Base-by-base conservation (phyloP, 257 asterid species). In the Plantago elongata region DNA sequence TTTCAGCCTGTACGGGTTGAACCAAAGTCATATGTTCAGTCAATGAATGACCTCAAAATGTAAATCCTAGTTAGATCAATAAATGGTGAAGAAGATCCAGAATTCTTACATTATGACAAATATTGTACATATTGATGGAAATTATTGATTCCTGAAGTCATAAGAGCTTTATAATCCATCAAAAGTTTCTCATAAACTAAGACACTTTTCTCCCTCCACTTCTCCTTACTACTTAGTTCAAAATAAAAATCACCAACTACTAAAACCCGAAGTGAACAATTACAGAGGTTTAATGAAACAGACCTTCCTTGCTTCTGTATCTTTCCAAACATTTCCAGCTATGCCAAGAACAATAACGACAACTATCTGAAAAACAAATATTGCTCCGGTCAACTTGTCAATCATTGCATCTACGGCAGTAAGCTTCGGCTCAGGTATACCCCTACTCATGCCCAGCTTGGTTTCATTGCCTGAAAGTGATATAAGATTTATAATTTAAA, bases 361-460 rank as follows among this genome's bases (percentile, higher is more conserved):
- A 62, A 89, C 99, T 71, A 87, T 85, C 78, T 93, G 99, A 69
- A 93, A 93, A 69, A 93, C 74, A 70, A 89, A 93, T 81, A 93
- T 87, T 51, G 99, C 99, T 71, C 97, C 99, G 60, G 97, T 93
- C 85, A 93, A 84, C 81, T 85, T 93, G 85, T 93, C 99, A 68
- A 92, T 89, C 96, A 89, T 93, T 61, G 99, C 99, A 82, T 93
- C 99, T 62, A 89, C 91, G 64, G 97, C 97, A 54, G 99, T 89
- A 69, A 92, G 96, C 86, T 92, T 92, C 61, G 97, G 99, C 79
- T 92, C 99, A 67, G 99, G 84, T 75, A 92, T 71, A 62, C 99
- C 97, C 81, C 99, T 80, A 76, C 96, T 77, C 99, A 92, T 86
- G 56, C 99, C 99, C 81, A 89, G 83, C 87, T 93, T 93, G 73